phyloP scores from a whole-genome alignment of 1,139 yeast genomes.

The Chernovozyma sophiae-reginae region DNA sequence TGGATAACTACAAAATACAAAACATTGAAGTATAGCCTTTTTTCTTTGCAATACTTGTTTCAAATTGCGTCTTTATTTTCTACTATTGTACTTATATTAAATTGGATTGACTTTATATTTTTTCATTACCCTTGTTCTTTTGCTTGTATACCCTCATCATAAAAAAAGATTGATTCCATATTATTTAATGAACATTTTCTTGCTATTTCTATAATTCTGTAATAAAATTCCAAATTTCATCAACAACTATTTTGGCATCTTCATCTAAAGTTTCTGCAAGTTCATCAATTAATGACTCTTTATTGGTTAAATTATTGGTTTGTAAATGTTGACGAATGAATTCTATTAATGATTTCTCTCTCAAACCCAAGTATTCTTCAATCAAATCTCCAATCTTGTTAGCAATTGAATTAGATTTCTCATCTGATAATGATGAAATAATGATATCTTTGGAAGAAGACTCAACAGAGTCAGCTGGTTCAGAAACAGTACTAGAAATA shows the following conservation, averaged over 20 bases:
- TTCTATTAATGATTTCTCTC: constrained; percentile 46
- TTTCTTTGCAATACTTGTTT: too few species aligned
- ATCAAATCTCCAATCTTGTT: constrained; percentile 37
- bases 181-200: background rate
- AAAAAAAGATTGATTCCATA: too few species aligned
- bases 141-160: too few species aligned
- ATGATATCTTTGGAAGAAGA: constrained; percentile 25
- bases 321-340: constrained; percentile 37
- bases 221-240: constrained; percentile 30
- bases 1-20: too few species aligned
- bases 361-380: constrained; percentile 50
- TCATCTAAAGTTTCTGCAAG: constrained; percentile 53
- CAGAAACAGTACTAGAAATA: background rate
- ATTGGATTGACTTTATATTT: background rate
- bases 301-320: constrained; percentile 23
- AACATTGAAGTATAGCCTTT: too few species aligned
- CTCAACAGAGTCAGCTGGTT: background rate
- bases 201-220: background rate
- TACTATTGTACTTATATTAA: constrained; percentile 1
- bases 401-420: constrained; percentile 18
- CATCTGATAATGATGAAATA: constrained; percentile 14
- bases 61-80: constrained; percentile 1
- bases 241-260: constrained; percentile 45
- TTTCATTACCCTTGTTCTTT: too few species aligned
- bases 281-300: constrained; percentile 36